A percentile compares a stretch with the other conserved stretches of the same genome.
These are phyloP conservation scores for Chytriomyces sp. DNA, from an alignment of 192 early-diverging fungal genomes.

Conservation along the genomic window DNA sequence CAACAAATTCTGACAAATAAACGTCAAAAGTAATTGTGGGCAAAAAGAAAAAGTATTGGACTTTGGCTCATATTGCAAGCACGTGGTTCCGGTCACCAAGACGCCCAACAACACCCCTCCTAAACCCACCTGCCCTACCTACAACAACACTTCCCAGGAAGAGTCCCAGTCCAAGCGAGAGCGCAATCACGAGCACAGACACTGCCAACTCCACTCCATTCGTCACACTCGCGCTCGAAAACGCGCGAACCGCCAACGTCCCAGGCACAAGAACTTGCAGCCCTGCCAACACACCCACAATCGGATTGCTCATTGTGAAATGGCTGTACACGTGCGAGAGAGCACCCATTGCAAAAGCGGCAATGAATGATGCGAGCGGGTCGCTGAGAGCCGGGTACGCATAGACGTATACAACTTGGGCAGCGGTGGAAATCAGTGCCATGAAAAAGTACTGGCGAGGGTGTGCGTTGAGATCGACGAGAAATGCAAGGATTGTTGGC, in stretches of 20 bases:
- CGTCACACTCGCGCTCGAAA: conserved; percentile 22
- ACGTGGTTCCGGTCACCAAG: neutral
- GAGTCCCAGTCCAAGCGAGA: conserved; percentile 38
- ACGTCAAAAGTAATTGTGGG: neutral
- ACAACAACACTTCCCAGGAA: conserved; percentile 41
- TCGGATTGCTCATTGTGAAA: conserved; percentile 34
- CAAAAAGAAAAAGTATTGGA: too few relatives aligned
- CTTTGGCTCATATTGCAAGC: neutral
- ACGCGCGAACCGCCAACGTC: conserved; percentile 36
- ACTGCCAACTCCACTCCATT: conserved; percentile 32
- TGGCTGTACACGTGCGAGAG: conserved; percentile 36
- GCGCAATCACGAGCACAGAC: conserved; percentile 36
- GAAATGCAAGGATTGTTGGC: conserved; percentile 34
- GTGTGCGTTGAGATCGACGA: conserved; percentile 42
- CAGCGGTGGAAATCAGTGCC: conserved; percentile 33
- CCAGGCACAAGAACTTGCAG: conserved; percentile 43
- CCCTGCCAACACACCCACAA: conserved; percentile 39
- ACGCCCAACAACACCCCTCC: neutral
- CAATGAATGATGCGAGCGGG: conserved; percentile 31
- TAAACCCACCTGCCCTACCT: neutral
- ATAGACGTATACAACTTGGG: conserved; percentile 13
- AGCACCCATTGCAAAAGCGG: conserved; percentile 38
- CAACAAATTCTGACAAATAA: neutral
- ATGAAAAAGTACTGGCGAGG: conserved; percentile 44
- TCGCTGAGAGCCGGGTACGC: conserved; percentile 17